phyloP scores from a whole-genome alignment of 805 yeast species.

The Lipomyces starkeyi region DNA sequence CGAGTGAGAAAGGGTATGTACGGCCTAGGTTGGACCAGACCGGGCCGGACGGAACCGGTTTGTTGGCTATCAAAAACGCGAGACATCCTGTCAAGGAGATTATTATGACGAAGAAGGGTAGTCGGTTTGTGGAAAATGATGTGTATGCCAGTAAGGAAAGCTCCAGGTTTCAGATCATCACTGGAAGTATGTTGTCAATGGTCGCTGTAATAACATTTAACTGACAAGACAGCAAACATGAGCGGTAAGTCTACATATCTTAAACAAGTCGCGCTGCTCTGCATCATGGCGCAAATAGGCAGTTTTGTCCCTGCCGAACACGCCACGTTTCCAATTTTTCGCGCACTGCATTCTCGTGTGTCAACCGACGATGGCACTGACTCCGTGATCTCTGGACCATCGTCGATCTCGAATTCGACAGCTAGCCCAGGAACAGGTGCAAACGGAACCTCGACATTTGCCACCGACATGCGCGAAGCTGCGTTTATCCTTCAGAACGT shows the following conservation, averaged over 20 bases:
- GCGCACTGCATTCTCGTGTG: conserved; percentile 19
- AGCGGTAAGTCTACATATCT: conserved; percentile 68
- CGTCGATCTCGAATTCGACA: conserved; percentile 48
- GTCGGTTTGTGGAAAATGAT: conserved; percentile 50
- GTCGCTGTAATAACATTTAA: neutral
- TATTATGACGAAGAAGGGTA: conserved; percentile 30
- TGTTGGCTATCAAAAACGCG: conserved; percentile 44
- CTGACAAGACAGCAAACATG: conserved; percentile 53
- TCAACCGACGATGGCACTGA: conserved; percentile 27
- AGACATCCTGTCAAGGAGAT: conserved; percentile 55
- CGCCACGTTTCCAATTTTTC: conserved; percentile 38
- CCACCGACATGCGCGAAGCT: conserved; percentile 57
- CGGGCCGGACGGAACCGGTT: conserved; percentile 2
- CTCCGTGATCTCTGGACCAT: conserved; percentile 52
- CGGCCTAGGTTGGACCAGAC: conserved; percentile 22
- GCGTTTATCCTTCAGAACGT: conserved; percentile 52
- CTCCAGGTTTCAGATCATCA: conserved; percentile 56
- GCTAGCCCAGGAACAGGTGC: conserved; percentile 49
- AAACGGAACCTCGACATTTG: conserved; percentile 52
- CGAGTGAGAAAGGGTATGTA: conserved; percentile 23
- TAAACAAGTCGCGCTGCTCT: conserved; percentile 56
- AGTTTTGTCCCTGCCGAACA: conserved; percentile 46
- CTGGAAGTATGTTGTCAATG: conserved; percentile 49
- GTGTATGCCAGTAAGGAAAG: conserved; percentile 46
- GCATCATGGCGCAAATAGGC: conserved; percentile 65